Percentiles rank a stretch among this genome's conserved stretches.
phyloP scores from a whole-genome alignment of 495 filamentous ascomycete genomes.

The Thermochaetoides thermophila region DNA sequence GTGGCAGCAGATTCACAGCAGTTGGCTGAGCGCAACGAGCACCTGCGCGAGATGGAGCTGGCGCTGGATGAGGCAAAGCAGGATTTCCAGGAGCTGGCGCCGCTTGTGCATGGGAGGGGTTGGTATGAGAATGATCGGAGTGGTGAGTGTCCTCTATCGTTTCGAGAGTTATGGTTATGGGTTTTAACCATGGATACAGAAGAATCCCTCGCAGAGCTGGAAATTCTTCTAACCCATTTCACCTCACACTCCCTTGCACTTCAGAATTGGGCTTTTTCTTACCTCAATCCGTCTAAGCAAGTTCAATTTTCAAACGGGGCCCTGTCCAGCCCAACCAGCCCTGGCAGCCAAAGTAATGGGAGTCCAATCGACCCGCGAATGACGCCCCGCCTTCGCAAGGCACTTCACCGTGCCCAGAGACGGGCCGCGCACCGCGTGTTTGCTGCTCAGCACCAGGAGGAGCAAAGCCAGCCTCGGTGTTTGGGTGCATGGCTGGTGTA shows the following conservation, averaged over 20 bases:
- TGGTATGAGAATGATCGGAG: conserved; percentile 36
- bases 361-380: too few relatives aligned
- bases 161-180: too few relatives aligned
- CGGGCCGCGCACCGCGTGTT: conserved; percentile 32
- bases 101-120: conserved; percentile 29
- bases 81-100: conserved; percentile 35
- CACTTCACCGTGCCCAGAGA: conserved; percentile 34
- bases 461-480: conserved; percentile 22
- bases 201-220: too few relatives aligned
- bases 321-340: too few relatives aligned
- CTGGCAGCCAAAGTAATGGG: too few relatives aligned
- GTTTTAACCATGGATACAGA: too few relatives aligned
- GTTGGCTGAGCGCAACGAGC: conserved; percentile 35
- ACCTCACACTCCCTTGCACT: too few relatives aligned
- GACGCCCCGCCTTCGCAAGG: conserved; percentile 17
- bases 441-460: conserved; percentile 18
- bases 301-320: too few relatives aligned
- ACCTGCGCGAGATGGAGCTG: conserved; percentile 30
- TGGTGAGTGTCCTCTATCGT: conserved; percentile 15
- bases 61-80: conserved; percentile 35
- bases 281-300: too few relatives aligned
- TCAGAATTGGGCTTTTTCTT: too few relatives aligned
- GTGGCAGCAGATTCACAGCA: conserved; percentile 36
- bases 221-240: too few relatives aligned
- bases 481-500: conserved; percentile 31